phyloP scores from a whole-genome alignment of 208 protist genomes.

The Zelonia costaricensis region DNA sequence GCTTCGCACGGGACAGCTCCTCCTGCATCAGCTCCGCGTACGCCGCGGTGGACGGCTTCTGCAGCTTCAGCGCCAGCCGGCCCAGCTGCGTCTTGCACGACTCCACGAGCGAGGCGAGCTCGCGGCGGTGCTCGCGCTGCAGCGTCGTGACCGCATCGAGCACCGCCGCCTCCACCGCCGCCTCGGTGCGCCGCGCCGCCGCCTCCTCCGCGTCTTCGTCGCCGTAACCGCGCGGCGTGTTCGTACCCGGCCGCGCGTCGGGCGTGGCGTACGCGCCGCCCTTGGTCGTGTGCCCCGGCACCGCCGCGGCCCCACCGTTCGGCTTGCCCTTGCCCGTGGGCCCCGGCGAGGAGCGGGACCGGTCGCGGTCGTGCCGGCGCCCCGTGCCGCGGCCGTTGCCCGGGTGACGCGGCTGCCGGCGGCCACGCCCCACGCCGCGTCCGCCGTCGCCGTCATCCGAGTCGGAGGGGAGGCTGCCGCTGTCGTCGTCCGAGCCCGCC shows the following conservation, averaged over 20 bases:
- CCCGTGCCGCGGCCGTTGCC: too few species aligned
- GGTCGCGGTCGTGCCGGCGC: too few species aligned
- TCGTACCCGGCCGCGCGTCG: too few species aligned
- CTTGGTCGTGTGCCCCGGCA: background rate
- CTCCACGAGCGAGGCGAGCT: constrained; percentile 13
- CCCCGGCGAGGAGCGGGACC: too few species aligned
- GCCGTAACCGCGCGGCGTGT: too few species aligned
- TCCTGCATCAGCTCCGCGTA: constrained; percentile 41
- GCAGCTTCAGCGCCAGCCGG: constrained; percentile 39
- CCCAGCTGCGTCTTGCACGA: constrained; percentile 27
- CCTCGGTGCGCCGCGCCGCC: constrained; percentile 7
- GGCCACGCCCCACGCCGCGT: too few species aligned
- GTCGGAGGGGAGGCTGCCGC: background rate
- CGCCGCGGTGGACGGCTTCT: constrained; percentile 36
- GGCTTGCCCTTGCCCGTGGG: too few species aligned
- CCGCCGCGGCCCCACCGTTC: too few species aligned
- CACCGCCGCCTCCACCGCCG: constrained; percentile 14
- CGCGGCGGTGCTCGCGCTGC: constrained; percentile 9
- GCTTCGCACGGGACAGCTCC: constrained; percentile 31
- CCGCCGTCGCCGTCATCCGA: background rate
- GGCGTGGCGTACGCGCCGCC: background rate
- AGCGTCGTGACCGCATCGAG: constrained; percentile 10
- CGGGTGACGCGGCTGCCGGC: too few species aligned
- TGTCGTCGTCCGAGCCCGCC: background rate
- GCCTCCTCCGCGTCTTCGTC: background rate